phyloP scores from a whole-genome alignment of 371 early-diverging fungal genomes.

The Massospora cicadina region DNA sequence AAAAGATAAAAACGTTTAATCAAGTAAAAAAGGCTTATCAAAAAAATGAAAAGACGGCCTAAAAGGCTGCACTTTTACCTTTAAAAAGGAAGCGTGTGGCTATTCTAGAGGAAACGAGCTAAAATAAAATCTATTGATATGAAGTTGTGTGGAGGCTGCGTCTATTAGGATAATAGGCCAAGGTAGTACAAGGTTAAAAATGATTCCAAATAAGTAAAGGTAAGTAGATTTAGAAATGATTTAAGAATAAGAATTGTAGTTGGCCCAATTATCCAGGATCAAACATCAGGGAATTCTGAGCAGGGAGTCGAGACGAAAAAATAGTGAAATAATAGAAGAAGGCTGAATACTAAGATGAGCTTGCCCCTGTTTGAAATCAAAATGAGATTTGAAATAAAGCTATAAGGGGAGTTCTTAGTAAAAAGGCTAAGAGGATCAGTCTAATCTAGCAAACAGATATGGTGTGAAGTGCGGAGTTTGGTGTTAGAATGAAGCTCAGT shows the following conservation, averaged over 20 bases:
- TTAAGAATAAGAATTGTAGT: not conserved
- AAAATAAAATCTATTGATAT: not conserved
- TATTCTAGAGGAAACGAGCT: not conserved
- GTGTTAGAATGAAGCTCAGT: no score
- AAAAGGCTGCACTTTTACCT: not conserved
- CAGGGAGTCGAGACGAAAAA: not conserved
- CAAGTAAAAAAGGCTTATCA: not conserved
- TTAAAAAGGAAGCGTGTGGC: not conserved
- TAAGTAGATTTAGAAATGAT: not conserved
- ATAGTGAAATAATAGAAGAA: not conserved
- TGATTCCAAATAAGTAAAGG: not conserved
- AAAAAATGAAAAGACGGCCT: not conserved
- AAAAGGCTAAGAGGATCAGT: no score
- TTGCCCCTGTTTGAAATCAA: not conserved
- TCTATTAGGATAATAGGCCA: not conserved
- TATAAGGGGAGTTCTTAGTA: no score
- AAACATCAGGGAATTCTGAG: not conserved
- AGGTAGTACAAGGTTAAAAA: not conserved
- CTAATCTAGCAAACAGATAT: no score
- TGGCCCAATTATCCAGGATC: not conserved
- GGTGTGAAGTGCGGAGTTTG: no score
- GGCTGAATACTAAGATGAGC: not conserved
- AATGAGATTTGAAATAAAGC: no score
- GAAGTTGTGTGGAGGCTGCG: not conserved
- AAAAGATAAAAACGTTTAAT: no score